A percentile compares a stretch with the other conserved stretches of the same genome.
These are phyloP conservation scores for Helianthus annuus DNA, from an alignment of 129 eudicot genomes.

Conservation along the genomic window HanXRQr2.0-SUNRISE NC_035446.2:163706203-163706702, in stretches of 20 bases:
- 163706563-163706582: slow-evolving; percentile 68
- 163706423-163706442: slow-evolving; percentile 56
- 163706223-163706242: slow-evolving; percentile 52
- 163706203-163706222: slow-evolving; percentile 47
- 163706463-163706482: slow-evolving; percentile 41
- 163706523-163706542: slow-evolving; percentile 37
- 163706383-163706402: slow-evolving; percentile 58
- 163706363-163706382: slow-evolving; percentile 51
- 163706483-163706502: slow-evolving; percentile 63
- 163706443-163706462: slow-evolving; percentile 70
- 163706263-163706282: slow-evolving; percentile 64
- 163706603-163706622: slow-evolving; percentile 45
- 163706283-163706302: slow-evolving; percentile 47
- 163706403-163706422: slow-evolving; percentile 50
- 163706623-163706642: slow-evolving; percentile 73
- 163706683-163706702: slow-evolving; percentile 43
- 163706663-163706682: slow-evolving; percentile 51
- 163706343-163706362: slow-evolving; percentile 59
- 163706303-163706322: slow-evolving; percentile 44
- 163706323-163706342: slow-evolving; percentile 88
- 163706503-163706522: slow-evolving; percentile 51
- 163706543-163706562: slow-evolving; percentile 58
- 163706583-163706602: slow-evolving; percentile 37
- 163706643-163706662: slow-evolving; percentile 58
- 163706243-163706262: slow-evolving; percentile 68